Conservation (phyloP, 108 stramenopile genomes). For the Skeletonema menzelii region DNA sequence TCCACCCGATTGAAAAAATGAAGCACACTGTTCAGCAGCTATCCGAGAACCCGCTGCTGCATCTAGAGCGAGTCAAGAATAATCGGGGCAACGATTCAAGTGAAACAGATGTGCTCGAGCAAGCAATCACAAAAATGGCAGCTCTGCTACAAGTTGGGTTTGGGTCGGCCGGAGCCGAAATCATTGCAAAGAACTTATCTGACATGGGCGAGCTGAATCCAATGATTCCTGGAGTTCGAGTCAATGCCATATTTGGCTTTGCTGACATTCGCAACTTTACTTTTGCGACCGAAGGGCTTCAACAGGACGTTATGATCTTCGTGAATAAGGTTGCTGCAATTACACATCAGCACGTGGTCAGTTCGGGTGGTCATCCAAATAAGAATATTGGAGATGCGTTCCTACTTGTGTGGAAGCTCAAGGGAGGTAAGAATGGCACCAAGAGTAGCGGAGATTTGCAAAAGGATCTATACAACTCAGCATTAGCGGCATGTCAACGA, state of each 20-base stretch:
- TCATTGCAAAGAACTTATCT: constrained; percentile 63
- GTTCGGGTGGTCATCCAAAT: constrained; percentile 62
- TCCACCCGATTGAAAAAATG: constrained; percentile 68
- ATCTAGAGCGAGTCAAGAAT: constrained; percentile 48
- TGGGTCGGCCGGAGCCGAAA: constrained; percentile 75
- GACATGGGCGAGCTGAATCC: constrained; percentile 53
- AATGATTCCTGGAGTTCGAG: constrained; percentile 66
- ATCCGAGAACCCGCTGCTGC: constrained; percentile 57
- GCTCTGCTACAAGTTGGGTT: constrained; percentile 70
- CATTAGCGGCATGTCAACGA: constrained; percentile 33
- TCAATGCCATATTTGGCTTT: constrained; percentile 73
- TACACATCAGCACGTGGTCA: constrained; percentile 54
- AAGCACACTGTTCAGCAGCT: constrained; percentile 45
- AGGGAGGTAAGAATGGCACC: constrained; percentile 30
- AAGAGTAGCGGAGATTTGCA: constrained; percentile 47
- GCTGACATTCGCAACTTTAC: constrained; percentile 72
- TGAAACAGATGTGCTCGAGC: constrained; percentile 69
- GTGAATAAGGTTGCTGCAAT: constrained; percentile 75
- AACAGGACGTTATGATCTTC: constrained; percentile 65
- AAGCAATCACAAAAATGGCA: constrained; percentile 64
- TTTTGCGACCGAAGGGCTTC: constrained; percentile 53
- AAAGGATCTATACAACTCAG: constrained; percentile 45
- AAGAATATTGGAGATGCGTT: constrained; percentile 82
- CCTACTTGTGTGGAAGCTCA: constrained; percentile 71
- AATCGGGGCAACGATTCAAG: constrained; percentile 41